These are phyloP conservation scores for Coniophora puteana DNA, from an alignment of 1,284 basidiomycete species.

Conservation along the genomic window DNA sequence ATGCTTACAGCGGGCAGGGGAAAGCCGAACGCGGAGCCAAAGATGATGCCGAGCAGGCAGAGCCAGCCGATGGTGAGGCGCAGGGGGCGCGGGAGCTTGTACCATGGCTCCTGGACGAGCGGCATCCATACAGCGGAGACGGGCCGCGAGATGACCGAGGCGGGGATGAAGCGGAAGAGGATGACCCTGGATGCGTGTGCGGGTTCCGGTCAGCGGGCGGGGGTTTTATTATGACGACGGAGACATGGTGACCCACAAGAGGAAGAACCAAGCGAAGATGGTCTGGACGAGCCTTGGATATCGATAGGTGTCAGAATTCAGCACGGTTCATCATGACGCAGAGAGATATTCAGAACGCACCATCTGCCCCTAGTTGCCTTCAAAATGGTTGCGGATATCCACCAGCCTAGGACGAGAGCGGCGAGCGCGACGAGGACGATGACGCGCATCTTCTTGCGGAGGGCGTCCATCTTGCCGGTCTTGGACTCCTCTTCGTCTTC, in stretches of 20 bases:
- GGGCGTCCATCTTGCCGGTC: too few relatives aligned
- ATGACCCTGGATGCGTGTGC: conserved; percentile 49
- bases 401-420: conserved; percentile 71
- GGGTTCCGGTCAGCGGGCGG: background rate
- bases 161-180: conserved; percentile 77
- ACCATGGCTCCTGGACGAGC: conserved; percentile 64
- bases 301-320: conserved; percentile 14
- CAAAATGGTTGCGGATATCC: conserved; percentile 71
- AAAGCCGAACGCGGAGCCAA: conserved; percentile 84
- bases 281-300: conserved; percentile 69
- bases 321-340: conserved; percentile 5
- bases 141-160: conserved; percentile 60
- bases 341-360: conserved; percentile 33
- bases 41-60: conserved; percentile 67
- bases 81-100: conserved; percentile 51
- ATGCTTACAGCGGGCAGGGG: conserved; percentile 50
- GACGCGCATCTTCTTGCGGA: conserved; percentile 30
- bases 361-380: conserved; percentile 69
- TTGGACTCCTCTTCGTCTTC: conserved; percentile 17
- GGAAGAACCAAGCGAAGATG: conserved; percentile 76
- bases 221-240: background rate
- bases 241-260: conserved; percentile 42
- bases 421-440: conserved; percentile 50
- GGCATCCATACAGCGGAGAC: conserved; percentile 65
- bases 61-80: conserved; percentile 71